These are phyloP conservation scores for Helminthosporium solani DNA, from an alignment of 2,329 filamentous ascomycete species.

Conservation along the genomic window DNA sequence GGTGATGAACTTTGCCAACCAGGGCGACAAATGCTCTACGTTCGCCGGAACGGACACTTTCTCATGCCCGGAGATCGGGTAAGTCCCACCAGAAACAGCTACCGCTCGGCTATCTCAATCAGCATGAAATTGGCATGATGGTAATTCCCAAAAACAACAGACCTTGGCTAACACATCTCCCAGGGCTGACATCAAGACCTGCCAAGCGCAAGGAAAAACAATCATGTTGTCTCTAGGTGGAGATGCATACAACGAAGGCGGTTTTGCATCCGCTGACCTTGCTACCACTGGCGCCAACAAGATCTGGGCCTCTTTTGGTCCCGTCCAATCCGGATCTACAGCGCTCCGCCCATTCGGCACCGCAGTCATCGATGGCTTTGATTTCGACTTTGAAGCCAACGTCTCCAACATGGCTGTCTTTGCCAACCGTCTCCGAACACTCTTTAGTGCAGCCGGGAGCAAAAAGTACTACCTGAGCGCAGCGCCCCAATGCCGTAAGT, in stretches of 20 bases:
- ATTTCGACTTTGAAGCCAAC: constrained; percentile 70
- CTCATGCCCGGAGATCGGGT: constrained; percentile 66
- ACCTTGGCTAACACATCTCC: neutral
- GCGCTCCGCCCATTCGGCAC: constrained; percentile 66
- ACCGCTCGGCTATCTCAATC: too few species aligned
- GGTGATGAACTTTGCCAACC: constrained; percentile 65
- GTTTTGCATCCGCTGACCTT: constrained; percentile 49
- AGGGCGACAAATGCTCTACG: constrained; percentile 60
- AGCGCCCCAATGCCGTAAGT: constrained; percentile 69
- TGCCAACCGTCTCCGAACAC: constrained; percentile 56
- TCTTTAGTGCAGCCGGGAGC: constrained; percentile 54
- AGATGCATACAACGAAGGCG: constrained; percentile 67
- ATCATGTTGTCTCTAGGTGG: constrained; percentile 73
- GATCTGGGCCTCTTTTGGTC: constrained; percentile 72
- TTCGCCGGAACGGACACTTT: constrained; percentile 61
- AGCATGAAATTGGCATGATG: neutral
- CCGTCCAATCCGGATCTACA: constrained; percentile 45
- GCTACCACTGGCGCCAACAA: constrained; percentile 54
- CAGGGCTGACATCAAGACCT: constrained; percentile 54
- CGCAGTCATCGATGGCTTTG: constrained; percentile 70
- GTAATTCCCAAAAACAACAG: too few species aligned
- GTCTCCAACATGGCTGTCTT: constrained; percentile 63
- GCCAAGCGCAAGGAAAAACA: constrained; percentile 66
- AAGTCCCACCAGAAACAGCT: constrained; percentile 31
- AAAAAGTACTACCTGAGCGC: constrained; percentile 63